These are phyloP conservation scores for Gossypium sturtianum DNA, from an alignment of 345 rosid species.

Conservation along the genomic window DNA sequence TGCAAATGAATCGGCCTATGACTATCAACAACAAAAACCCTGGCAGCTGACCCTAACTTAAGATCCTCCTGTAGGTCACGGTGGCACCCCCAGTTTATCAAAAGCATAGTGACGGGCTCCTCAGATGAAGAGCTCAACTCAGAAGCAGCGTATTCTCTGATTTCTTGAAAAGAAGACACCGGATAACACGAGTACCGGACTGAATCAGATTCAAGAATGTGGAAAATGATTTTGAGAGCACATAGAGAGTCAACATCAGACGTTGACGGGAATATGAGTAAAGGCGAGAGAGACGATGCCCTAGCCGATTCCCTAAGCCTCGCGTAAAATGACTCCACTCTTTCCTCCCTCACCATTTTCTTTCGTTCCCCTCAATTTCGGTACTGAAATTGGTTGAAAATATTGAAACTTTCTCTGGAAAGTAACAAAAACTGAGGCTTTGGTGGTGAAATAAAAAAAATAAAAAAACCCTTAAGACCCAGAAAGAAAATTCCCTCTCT, in stretches of 20 bases:
- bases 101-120: conserved; percentile 47
- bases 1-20: conserved; percentile 94
- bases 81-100: conserved; percentile 95
- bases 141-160: conserved; percentile 62
- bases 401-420: background rate
- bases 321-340: conserved; percentile 60
- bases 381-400: background rate
- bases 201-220: conserved; percentile 86
- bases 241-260: conserved; percentile 91
- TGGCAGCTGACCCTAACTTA: conserved; percentile 46
- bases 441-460: no score
- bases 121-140: conserved; percentile 43
- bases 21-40: conserved; percentile 87
- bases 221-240: conserved; percentile 76
- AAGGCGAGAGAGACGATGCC: conserved; percentile 54
- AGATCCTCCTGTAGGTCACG: conserved; percentile 61
- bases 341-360: conserved; percentile 75
- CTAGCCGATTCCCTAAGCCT: conserved; percentile 69
- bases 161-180: conserved; percentile 84
- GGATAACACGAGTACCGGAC: conserved; percentile 90
- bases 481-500: background rate
- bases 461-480: background rate
- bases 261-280: conserved; percentile 85
- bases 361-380: conserved; percentile 7
- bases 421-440: background rate